These are phyloP conservation scores for Macadamia tetraphylla DNA, from an alignment of 164 flowering plant species.

Conservation along the genomic window DNA sequence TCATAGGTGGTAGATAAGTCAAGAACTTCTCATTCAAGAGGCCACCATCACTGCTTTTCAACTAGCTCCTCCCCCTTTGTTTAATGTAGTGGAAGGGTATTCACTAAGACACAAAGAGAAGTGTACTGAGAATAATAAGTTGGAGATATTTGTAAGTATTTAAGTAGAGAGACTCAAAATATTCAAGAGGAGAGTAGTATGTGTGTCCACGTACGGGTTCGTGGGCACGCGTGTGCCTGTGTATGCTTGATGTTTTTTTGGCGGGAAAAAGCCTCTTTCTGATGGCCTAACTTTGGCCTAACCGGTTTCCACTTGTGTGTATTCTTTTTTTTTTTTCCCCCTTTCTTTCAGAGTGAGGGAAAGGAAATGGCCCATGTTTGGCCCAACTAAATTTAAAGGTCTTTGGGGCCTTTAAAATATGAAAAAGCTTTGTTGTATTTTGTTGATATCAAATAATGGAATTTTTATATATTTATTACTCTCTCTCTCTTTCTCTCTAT, in stretches of 20 bases:
- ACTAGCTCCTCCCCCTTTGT: constrained; percentile 3
- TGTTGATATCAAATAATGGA: neutral
- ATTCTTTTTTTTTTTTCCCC: neutral
- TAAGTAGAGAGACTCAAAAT: too few species aligned
- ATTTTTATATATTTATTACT: neutral
- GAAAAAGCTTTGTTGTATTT: constrained; percentile 6
- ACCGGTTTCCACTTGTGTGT: neutral
- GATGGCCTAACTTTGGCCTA: neutral
- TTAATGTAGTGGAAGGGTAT: neutral
- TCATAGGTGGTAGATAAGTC: neutral
- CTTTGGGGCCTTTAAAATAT: constrained; percentile 16
- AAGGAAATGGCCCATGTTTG: neutral
- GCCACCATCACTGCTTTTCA: constrained; percentile 11
- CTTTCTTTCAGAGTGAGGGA: too few species aligned
- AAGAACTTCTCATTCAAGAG: constrained; percentile 7
- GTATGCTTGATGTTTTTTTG: neutral
- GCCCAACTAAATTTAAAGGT: constrained; percentile 7
- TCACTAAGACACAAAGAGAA: neutral
- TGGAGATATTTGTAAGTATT: too few species aligned
- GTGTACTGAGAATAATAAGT: neutral
- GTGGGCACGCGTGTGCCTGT: neutral
- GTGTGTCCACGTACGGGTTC: neutral
- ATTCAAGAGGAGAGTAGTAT: neutral
- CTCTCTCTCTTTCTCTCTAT: neutral
- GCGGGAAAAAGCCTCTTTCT: neutral